These are phyloP conservation scores for Phytophthora nicotianae DNA, from an alignment of 352 stramenopile genomes.

Conservation along the genomic window DNA sequence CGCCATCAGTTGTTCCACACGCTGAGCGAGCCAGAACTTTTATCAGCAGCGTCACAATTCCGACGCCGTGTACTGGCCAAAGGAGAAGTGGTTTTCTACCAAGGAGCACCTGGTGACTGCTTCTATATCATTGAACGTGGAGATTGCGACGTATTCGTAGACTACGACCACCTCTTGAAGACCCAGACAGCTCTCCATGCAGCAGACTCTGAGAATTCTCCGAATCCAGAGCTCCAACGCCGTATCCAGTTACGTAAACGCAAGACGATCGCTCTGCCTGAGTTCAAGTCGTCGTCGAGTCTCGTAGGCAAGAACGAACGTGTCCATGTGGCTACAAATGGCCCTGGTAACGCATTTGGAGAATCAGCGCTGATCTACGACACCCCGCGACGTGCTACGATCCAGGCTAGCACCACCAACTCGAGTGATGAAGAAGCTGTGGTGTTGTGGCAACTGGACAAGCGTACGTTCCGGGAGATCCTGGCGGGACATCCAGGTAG, in stretches of 20 bases:
- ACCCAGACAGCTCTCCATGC: constrained; percentile 40
- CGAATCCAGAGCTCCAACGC: constrained; percentile 20
- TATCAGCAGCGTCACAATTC: constrained; percentile 60
- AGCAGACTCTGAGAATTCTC: constrained; percentile 14
- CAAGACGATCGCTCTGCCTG: constrained; percentile 71
- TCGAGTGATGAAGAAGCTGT: constrained; percentile 35
- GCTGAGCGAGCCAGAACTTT: constrained; percentile 69
- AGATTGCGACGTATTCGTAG: constrained; percentile 84
- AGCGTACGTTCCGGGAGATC: constrained; percentile 60
- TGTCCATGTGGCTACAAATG: constrained; percentile 82
- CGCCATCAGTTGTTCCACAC: constrained; percentile 86
- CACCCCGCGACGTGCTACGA: constrained; percentile 77
- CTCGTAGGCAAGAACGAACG: constrained; percentile 67
- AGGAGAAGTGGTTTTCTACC: constrained; percentile 87
- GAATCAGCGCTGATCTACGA: constrained; percentile 88
- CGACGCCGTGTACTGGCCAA: constrained; percentile 55
- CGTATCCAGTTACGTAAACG: constrained; percentile 52
- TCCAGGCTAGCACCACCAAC: constrained; percentile 37
- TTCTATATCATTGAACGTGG: constrained; percentile 85
- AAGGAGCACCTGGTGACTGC: constrained; percentile 71
- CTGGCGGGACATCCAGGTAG: constrained; percentile 67
- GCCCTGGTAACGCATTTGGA: constrained; percentile 76
- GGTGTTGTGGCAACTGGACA: constrained; percentile 83
- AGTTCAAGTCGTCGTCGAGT: constrained; percentile 70
- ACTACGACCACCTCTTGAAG: constrained; percentile 74